Evolutionary conservation across 2,329 filamentous ascomycete genomes (phyloP).

Genomic region (Elsinoe australis): DNA sequence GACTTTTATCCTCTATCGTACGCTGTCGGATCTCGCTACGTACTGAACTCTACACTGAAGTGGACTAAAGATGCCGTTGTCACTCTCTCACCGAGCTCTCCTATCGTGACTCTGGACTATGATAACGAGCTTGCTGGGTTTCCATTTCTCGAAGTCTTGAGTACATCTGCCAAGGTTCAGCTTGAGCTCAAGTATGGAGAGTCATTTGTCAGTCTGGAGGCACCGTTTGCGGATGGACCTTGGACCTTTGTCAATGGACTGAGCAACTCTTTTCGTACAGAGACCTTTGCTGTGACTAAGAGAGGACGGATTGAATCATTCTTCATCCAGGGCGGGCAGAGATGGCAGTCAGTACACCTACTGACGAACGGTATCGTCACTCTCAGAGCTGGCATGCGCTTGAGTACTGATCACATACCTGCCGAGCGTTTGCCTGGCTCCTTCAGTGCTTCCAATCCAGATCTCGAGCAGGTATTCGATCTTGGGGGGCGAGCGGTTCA

Average conservation of each 20-base stretch:
- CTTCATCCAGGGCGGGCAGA: constrained; percentile 37
- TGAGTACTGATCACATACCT: constrained; percentile 25
- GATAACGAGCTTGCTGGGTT: constrained; percentile 31
- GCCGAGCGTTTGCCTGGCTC: constrained; percentile 26
- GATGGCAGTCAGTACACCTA: constrained; percentile 36
- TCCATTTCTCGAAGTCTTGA: constrained; percentile 29
- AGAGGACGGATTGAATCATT: constrained; percentile 28
- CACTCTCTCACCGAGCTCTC: neutral
- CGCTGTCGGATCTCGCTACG: neutral
- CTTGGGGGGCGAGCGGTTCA: constrained; percentile 33
- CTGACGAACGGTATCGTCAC: constrained; percentile 31
- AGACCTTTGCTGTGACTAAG: constrained; percentile 34
- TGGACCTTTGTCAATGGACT: constrained; percentile 27
- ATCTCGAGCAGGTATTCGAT: constrained; percentile 33
- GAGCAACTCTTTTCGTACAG: constrained; percentile 33
- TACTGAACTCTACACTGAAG: neutral
- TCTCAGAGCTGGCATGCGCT: constrained; percentile 29
- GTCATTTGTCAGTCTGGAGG: constrained; percentile 26
- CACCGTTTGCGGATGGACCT: constrained; percentile 31
- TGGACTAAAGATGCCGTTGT: neutral
- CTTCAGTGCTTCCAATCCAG: constrained; percentile 28
- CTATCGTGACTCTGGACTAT: constrained; percentile 28
- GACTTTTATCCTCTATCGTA: constrained; percentile 1
- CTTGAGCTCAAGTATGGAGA: constrained; percentile 35
- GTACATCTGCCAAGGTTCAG: constrained; percentile 26